phyloP scores from a whole-genome alignment of 2,329 filamentous ascomycete genomes.

The Aspergillus spinulosporus region DNA sequence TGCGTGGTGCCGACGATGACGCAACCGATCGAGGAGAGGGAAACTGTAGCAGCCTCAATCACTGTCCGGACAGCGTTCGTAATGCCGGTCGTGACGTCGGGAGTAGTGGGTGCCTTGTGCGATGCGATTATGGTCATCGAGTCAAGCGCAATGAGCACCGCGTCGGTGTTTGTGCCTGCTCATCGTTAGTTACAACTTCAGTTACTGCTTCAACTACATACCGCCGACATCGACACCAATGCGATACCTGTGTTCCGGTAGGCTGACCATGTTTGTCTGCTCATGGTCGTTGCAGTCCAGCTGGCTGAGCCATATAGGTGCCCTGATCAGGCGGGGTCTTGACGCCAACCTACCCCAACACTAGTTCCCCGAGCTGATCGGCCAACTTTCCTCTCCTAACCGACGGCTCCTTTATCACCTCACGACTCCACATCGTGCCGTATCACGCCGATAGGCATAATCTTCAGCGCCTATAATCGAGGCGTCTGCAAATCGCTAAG shows the following conservation, averaged over 20 bases:
- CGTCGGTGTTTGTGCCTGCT: conserved; percentile 42
- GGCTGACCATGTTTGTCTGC: conserved; percentile 8
- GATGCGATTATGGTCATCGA: conserved; percentile 30
- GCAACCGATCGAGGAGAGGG: conserved; percentile 41
- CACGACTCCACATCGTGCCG: not conserved
- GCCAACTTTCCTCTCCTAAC: not conserved
- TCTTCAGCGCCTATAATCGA: not conserved
- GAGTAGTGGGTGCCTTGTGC: conserved; percentile 43
- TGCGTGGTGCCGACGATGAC: conserved; percentile 56
- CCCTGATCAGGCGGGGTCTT: not conserved
- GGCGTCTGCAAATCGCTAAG: not conserved
- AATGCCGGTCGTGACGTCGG: conserved; percentile 47
- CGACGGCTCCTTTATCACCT: not conserved
- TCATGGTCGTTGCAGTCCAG: not conserved
- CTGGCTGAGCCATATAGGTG: too few species aligned
- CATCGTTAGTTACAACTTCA: not conserved
- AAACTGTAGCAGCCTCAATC: conserved; percentile 9
- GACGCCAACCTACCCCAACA: not conserved
- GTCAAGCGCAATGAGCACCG: conserved; percentile 31
- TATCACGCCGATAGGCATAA: not conserved
- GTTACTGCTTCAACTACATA: not conserved
- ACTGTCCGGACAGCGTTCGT: conserved; percentile 37
- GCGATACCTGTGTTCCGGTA: conserved; percentile 12
- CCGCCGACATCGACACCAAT: conserved; percentile 26
- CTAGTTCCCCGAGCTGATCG: conserved; percentile 5